A percentile compares a stretch with the other conserved stretches of the same genome.
Evolutionary conservation across 2,329 filamentous ascomycete genomes (phyloP).

Genomic region (Xylaria digitata): DNA sequence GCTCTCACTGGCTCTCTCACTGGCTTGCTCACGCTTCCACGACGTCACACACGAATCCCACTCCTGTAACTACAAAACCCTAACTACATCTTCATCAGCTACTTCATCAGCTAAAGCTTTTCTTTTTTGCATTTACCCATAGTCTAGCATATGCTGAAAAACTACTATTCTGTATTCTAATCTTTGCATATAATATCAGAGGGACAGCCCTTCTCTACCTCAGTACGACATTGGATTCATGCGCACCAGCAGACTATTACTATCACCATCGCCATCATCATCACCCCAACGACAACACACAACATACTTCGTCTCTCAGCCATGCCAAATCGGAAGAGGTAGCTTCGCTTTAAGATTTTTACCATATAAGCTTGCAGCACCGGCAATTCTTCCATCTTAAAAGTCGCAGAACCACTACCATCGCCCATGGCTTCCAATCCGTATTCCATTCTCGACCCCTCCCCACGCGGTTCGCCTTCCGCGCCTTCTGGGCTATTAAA

Average conservation of each 20-base stretch:
- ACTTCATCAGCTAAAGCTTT: no score
- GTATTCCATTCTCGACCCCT: constrained; percentile 70
- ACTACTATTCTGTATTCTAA: no score
- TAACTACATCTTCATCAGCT: neutral
- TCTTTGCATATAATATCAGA: no score
- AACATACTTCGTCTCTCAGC: neutral
- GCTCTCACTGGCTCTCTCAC: no score
- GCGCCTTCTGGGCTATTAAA: constrained; percentile 9
- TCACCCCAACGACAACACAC: constrained; percentile 2
- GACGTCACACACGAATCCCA: constrained; percentile 25
- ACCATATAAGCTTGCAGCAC: constrained; percentile 2
- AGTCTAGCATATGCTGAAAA: no score
- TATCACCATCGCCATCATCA: neutral
- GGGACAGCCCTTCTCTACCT: neutral
- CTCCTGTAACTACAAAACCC: neutral
- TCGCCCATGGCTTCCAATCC: constrained; percentile 44
- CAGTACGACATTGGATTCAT: neutral
- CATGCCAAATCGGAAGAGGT: constrained; percentile 10
- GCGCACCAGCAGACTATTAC: neutral
- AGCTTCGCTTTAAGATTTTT: neutral
- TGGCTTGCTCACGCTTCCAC: constrained; percentile 11
- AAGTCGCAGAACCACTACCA: neutral
- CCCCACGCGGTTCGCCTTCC: constrained; percentile 47
- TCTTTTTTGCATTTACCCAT: no score
- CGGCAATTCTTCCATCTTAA: neutral